Conservation (phyloP, 441 rosid species). For the Brassica hybrid region DNA sequence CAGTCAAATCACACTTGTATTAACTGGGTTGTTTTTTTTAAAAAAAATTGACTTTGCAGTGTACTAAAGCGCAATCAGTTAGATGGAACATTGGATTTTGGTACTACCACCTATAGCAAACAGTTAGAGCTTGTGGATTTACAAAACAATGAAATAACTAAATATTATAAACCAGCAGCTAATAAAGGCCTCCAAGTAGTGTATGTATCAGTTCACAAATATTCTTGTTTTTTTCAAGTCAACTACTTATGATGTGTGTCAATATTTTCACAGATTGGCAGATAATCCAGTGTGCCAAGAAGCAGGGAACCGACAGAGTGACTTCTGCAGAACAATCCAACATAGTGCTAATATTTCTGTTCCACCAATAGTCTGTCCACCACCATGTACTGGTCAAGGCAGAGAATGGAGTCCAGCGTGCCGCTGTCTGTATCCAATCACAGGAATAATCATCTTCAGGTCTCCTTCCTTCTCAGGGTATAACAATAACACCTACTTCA, state of each 20-base stretch:
- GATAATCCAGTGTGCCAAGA: conserved; percentile 64
- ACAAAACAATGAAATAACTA: conserved; percentile 50
- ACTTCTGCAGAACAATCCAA: conserved; percentile 46
- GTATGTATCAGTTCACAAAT: conserved; percentile 42
- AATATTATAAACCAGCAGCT: conserved; percentile 11
- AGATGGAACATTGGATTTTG: conserved; percentile 58
- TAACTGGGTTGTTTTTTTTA: not conserved
- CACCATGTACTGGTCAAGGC: conserved; percentile 41
- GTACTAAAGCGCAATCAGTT: conserved; percentile 52
- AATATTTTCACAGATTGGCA: conserved; percentile 48
- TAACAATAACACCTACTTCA: conserved; percentile 41
- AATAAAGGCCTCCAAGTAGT: conserved; percentile 36
- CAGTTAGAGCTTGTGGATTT: conserved; percentile 59
- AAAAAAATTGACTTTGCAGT: conserved; percentile 42
- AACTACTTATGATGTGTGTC: not conserved
- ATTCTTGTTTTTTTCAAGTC: not conserved
- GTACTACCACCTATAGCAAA: conserved; percentile 41
- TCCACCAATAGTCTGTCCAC: conserved; percentile 33
- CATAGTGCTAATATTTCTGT: conserved; percentile 36
- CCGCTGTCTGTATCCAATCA: conserved; percentile 55
- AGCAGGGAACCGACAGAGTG: conserved; percentile 16
- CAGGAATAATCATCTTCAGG: conserved; percentile 61
- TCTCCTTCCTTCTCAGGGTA: conserved; percentile 68
- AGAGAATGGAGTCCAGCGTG: conserved; percentile 60
- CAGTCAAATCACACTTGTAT: not conserved